Percentiles rank a stretch among this genome's conserved stretches.
Conservation (phyloP, 2,329 filamentous ascomycete genomes). For the Cercospora sp. region DNA sequence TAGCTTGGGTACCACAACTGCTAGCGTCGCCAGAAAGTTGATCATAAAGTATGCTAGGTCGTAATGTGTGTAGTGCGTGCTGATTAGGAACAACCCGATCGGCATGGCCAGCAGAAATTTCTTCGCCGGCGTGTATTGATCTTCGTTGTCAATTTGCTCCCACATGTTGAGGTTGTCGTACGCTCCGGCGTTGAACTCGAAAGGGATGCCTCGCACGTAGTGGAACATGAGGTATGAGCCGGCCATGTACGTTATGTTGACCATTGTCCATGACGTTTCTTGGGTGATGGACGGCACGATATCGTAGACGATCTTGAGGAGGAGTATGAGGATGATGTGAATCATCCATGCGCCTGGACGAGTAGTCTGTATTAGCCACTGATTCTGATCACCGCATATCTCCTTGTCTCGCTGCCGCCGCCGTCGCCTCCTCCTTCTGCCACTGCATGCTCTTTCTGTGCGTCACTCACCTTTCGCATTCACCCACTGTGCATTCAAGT, state of each 20-base stretch:
- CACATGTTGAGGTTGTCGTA: slow-evolving; percentile 99
- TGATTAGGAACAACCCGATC: slow-evolving; percentile 89
- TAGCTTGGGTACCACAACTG: slow-evolving; percentile 92
- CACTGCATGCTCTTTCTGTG: neutral
- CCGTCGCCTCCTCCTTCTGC: neutral
- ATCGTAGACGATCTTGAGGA: slow-evolving; percentile 94
- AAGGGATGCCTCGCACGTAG: slow-evolving; percentile 94
- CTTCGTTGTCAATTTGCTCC: slow-evolving; percentile 99
- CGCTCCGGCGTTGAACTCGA: slow-evolving; percentile 97
- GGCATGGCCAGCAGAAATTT: slow-evolving; percentile 96
- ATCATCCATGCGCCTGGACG: slow-evolving; percentile 90
- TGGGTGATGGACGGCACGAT: slow-evolving; percentile 95
- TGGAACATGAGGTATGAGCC: slow-evolving; percentile 99
- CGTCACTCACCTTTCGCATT: slow-evolving; percentile 82
- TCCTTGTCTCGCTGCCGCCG: neutral
- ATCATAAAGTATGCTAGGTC: slow-evolving; percentile 95
- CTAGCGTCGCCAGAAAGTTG: slow-evolving; percentile 90
- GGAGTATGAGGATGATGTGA: slow-evolving; percentile 87
- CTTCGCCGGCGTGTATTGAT: slow-evolving; percentile 97
- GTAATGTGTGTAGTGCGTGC: slow-evolving; percentile 99
- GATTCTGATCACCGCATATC: neutral
- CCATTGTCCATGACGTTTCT: slow-evolving; percentile 97
- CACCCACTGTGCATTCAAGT: slow-evolving; percentile 97
- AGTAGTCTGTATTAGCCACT: slow-evolving; percentile 19
- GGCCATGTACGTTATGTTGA: slow-evolving; percentile 99